Base-by-base conservation (phyloP, 805 yeast species). In the Blastobotrys americana region DNA sequence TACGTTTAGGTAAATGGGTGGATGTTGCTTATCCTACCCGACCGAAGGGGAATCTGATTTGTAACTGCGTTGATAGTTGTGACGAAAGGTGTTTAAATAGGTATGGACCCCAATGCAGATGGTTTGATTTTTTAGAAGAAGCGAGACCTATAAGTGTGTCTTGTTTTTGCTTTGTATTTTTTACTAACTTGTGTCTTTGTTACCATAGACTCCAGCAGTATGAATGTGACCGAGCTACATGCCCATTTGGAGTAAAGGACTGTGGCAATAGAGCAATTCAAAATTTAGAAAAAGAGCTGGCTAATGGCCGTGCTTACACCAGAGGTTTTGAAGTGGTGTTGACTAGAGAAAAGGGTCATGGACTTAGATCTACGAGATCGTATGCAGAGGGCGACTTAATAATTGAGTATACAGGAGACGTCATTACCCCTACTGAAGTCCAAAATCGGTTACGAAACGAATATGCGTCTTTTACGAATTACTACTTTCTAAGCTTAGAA, bases 341-440 rank as follows among this genome's bases (percentile, higher is more conserved):
- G 39, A 67, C 74, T 0, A 65, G 64, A 15, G 53, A 54, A 22
- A 70, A 69, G 47, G 77, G 77, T 3, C 60, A 56, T 43, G 78
- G 77, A 1, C 55, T 73, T 10, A 49, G 69, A 15, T 67, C 77
- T 2, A 54, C 60, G 2, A 54, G 71, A 23, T 49, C 55, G 1
- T 70, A 67, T 38, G 50, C 57, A 3, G 64, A 71, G 13, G 67
- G 65, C 3, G 64, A 62, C 36, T 57, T 73, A n/a, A 64, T 73
- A 22, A 55, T 70, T 22, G 78, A 73, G 50, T 73, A 72, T 50
- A 66, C 73, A 2, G 78, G 78, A 9, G 78, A 74, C 43, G 69
- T 73, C 13, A 65, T 74, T 20, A 64, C 64, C 40, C 65, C 64
- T 25, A 50, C 53, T 3, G 69, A 66, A 40, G 68, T 72, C 57